Evolutionary conservation across 31 red algal species (phyloP).

Genomic region (Pterothamnion heteromorphum): DNA sequence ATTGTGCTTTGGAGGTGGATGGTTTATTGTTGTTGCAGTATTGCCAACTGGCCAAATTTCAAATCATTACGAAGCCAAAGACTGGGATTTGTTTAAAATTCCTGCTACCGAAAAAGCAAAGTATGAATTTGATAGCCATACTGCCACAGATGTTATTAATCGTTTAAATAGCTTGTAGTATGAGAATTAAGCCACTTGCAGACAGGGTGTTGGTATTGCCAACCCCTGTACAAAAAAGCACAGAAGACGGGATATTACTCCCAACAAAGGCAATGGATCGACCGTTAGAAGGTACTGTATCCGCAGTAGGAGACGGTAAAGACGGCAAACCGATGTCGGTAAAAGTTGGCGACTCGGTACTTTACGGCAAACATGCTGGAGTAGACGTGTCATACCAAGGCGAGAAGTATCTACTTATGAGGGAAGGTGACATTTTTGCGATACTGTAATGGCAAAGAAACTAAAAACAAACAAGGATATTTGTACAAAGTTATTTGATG

Average conservation of each 20-base stretch:
- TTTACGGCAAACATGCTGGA: conserved; percentile 86
- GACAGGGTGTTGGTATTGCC: conserved; percentile 58
- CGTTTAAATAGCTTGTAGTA: not conserved
- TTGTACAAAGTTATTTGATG: no score
- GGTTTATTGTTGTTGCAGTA: conserved; percentile 22
- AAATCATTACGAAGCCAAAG: conserved; percentile 7
- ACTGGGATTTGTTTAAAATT: conserved; percentile 24
- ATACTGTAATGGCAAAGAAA: not conserved
- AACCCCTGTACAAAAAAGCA: conserved; percentile 65
- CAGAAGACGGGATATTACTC: conserved; percentile 76
- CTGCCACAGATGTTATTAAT: not conserved
- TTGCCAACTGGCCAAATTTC: conserved; percentile 11
- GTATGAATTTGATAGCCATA: conserved; percentile 20
- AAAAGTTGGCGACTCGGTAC: conserved; percentile 71
- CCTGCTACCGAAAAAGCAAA: not conserved
- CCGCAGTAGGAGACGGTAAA: conserved; percentile 72
- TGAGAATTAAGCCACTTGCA: not conserved
- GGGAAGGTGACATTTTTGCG: conserved; percentile 81
- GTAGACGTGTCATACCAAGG: conserved; percentile 76
- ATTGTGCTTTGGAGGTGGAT: not conserved
- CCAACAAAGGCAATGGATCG: conserved; percentile 66
- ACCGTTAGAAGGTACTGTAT: conserved; percentile 73
- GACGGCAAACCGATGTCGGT: conserved; percentile 69
- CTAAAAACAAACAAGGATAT: no score
- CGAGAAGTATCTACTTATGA: conserved; percentile 77